These are phyloP conservation scores for Blastocladiella emersonii DNA, from an alignment of 371 early-diverging fungal genomes.

Conservation along the genomic window DNA sequence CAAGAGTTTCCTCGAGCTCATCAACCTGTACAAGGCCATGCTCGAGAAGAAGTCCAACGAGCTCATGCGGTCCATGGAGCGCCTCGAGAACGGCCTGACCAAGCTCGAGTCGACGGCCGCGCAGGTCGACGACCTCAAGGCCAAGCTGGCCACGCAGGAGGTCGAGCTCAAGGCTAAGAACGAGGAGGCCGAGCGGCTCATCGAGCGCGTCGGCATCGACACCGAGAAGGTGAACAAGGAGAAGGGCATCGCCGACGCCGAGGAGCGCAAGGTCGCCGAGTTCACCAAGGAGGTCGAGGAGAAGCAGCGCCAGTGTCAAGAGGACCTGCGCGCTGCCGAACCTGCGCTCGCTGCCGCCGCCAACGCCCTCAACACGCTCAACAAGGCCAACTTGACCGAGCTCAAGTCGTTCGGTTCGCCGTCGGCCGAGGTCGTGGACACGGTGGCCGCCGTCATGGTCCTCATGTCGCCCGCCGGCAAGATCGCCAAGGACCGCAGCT, in stretches of 20 bases:
- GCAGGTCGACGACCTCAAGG: conserved; percentile 45
- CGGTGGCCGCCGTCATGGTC: conserved; percentile 42
- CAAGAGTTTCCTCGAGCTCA: conserved; percentile 42
- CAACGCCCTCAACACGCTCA: conserved; percentile 37
- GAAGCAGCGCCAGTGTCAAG: conserved; percentile 32
- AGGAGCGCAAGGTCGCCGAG: conserved; percentile 39
- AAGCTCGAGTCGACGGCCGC: conserved; percentile 41
- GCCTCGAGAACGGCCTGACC: conserved; percentile 44
- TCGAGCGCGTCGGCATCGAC: conserved; percentile 41
- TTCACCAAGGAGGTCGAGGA: conserved; percentile 43
- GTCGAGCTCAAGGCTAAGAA: conserved; percentile 45
- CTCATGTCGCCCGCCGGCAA: conserved; percentile 42
- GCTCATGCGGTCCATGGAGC: conserved; percentile 40
- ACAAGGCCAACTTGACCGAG: conserved; percentile 51
- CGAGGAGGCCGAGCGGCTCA: conserved; percentile 40
- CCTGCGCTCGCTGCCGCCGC: conserved; percentile 44
- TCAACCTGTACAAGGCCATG: conserved; percentile 42
- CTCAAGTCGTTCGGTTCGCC: conserved; percentile 49
- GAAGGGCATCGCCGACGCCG: conserved; percentile 47
- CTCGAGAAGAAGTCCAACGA: conserved; percentile 36
- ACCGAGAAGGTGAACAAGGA: conserved; percentile 51
- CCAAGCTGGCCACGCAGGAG: conserved; percentile 43
- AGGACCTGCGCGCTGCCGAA: conserved; percentile 42
- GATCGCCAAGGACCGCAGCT: conserved; percentile 43
- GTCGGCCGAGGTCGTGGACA: conserved; percentile 36